These are phyloP conservation scores for Trametes cubensis DNA, from an alignment of 768 basidiomycete genomes.

Conservation along the genomic window DNA sequence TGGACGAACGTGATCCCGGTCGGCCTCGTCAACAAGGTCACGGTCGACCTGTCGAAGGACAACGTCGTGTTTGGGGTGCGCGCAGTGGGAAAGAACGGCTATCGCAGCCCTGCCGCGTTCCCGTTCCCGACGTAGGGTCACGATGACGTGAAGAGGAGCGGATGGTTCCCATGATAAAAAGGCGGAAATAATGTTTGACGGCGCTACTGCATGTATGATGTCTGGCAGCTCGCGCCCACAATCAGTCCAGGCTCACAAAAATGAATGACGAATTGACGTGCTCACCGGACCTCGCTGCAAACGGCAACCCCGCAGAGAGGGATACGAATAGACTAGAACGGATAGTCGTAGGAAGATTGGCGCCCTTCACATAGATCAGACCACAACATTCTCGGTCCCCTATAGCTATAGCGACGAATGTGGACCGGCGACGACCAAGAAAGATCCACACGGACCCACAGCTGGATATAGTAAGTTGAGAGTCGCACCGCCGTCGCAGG, in stretches of 20 bases:
- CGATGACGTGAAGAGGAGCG: neutral
- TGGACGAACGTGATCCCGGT: conserved; percentile 56
- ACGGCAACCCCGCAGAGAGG: neutral
- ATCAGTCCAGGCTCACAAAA: neutral
- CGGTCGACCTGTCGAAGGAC: conserved; percentile 50
- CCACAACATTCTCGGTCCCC: conserved; percentile 1
- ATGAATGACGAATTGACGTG: too few species aligned
- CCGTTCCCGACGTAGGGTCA: conserved; percentile 28
- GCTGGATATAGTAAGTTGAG: neutral
- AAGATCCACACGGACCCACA: conserved; percentile 7
- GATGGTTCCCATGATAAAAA: neutral
- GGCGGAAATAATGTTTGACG: neutral
- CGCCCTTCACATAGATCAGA: neutral
- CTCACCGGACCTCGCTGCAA: neutral
- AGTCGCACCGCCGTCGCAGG: too few species aligned
- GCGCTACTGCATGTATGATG: too few species aligned
- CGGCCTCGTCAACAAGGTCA: conserved; percentile 44
- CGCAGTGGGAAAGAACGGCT: conserved; percentile 55
- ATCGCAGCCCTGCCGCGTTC: conserved; percentile 51
- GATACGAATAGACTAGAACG: neutral
- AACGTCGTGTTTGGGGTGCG: conserved; percentile 52
- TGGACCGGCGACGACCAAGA: neutral
- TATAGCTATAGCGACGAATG: neutral
- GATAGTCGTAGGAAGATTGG: neutral
- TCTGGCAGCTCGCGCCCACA: too few species aligned